Evolutionary conservation across 495 filamentous ascomycete species (phyloP).

Genomic region (Sabuloglossum arenarium): DNA sequence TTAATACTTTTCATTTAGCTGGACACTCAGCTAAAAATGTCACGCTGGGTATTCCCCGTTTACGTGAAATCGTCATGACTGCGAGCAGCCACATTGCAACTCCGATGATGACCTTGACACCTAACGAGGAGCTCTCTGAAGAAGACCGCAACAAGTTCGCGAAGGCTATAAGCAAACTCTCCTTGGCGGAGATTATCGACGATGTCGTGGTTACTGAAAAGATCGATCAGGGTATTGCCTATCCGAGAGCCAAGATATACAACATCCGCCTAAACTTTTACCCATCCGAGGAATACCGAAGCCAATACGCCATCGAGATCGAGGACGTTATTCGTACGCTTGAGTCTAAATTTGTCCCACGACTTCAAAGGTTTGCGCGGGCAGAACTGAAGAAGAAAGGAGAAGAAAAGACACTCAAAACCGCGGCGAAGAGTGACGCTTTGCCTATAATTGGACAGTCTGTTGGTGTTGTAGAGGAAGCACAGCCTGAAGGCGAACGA

Average conservation of each 20-base stretch:
- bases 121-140: slow-evolving; percentile 49
- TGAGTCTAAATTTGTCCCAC: slow-evolving; percentile 57
- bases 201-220: slow-evolving; percentile 59
- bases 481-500: slow-evolving; percentile 17
- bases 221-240: slow-evolving; percentile 42
- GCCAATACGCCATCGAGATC: slow-evolving; percentile 64
- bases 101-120: slow-evolving; percentile 71
- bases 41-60: slow-evolving; percentile 89
- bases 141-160: slow-evolving; percentile 60
- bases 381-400: slow-evolving; percentile 62
- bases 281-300: slow-evolving; percentile 56
- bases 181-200: slow-evolving; percentile 69
- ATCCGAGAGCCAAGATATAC: slow-evolving; percentile 59
- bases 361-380: slow-evolving; percentile 42
- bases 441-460: slow-evolving; percentile 67
- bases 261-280: slow-evolving; percentile 68
- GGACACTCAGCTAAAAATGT: slow-evolving; percentile 98
- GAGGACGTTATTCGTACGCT: slow-evolving; percentile 56
- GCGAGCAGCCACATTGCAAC: slow-evolving; percentile 74
- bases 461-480: slow-evolving; percentile 44
- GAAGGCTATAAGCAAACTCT: slow-evolving; percentile 79
- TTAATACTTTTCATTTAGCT: slow-evolving; percentile 99
- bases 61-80: slow-evolving; percentile 97
- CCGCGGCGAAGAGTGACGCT: slow-evolving; percentile 34
- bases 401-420: slow-evolving; percentile 34